Base-by-base conservation (phyloP, 768 basidiomycete species). In the Collybiopsis confluens region DNA sequence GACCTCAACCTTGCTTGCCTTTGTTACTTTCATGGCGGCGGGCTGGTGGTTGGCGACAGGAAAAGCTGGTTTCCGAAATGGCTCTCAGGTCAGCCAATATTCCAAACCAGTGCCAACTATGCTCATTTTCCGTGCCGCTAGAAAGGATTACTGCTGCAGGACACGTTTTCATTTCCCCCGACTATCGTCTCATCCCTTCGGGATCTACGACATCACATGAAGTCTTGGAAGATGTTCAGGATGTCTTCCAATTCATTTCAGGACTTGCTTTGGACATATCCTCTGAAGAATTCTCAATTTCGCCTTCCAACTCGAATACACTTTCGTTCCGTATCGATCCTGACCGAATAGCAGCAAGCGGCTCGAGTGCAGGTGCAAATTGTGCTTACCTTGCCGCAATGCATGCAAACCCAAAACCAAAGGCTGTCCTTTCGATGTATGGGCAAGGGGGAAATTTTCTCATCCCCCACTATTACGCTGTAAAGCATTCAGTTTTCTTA, bases 1-100 rank as follows among this genome's bases (percentile, higher is more conserved):
- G 18, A 6, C 20, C 21, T 46, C 18, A 35, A 27, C n/a, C 33
- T 45, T 23, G 43, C 18, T 27, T 69, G 70, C 2, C 63, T 79
- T 5, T 57, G 78, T 16, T 80, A 75, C 59, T 76, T 73, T 53
- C 77, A 75, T 49, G 75, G 81, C 6, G 86, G 85, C 2, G 84
- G 83, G 7, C 65, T 88, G 28, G 76, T 80, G 0, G 82, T 79
- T 15, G 85, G 85, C 1, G 78, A 81, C 57, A 71, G 78, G 49
- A 63, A 61, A 28, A 81, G 78, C 60, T 87, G 83, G 83, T 81
- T 86, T 62, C 85, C 86, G 2, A 56, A 49, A n/a, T 88, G 86
- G 86, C 66, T 88, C 23, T 65, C 75, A 45, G 73, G 86, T 86
- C 26, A 49, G 72, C 28, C n/a, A 10, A 50, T 23, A 9, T 41